Evolutionary conservation across 2,329 filamentous ascomycete species (phyloP).

Genomic region (Microsporum ferrugineum): DNA sequence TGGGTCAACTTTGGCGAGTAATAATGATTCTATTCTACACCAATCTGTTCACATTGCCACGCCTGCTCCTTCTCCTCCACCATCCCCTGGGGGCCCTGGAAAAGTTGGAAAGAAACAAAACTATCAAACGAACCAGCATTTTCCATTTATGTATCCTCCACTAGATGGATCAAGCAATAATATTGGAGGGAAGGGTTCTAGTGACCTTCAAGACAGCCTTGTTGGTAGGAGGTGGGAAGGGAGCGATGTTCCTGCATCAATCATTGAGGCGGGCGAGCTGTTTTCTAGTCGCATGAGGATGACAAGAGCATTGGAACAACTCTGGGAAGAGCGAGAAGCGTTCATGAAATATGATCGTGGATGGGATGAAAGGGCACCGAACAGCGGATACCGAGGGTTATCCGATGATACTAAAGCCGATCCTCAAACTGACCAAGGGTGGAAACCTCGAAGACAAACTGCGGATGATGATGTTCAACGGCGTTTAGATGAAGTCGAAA

Average conservation of each 20-base stretch:
- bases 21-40: slow-evolving; percentile 65
- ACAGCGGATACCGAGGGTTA: slow-evolving; percentile 27
- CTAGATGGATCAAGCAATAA: slow-evolving; percentile 80
- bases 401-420: slow-evolving; percentile 14
- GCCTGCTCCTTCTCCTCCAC: slow-evolving; percentile 86
- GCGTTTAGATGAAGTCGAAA: slow-evolving; percentile 62
- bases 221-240: slow-evolving; percentile 78
- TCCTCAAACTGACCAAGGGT: slow-evolving; percentile 7
- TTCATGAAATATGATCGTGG: slow-evolving; percentile 89
- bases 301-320: slow-evolving; percentile 77
- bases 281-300: slow-evolving; percentile 86
- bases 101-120: slow-evolving; percentile 98
- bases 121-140: slow-evolving; percentile 98
- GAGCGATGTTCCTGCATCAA: slow-evolving; percentile 81
- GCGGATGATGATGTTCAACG: slow-evolving; percentile 32
- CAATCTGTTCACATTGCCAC: slow-evolving; percentile 98
- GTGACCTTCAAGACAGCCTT: slow-evolving; percentile 50
- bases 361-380: slow-evolving; percentile 51
- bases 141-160: slow-evolving; percentile 93
- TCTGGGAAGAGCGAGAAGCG: slow-evolving; percentile 86
- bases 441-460: slow-evolving; percentile 20
- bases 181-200: slow-evolving; percentile 76
- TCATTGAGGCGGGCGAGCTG: slow-evolving; percentile 84
- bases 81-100: slow-evolving; percentile 73
- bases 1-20: slow-evolving; percentile 36